Percentiles rank a stretch among this genome's conserved stretches.
Evolutionary conservation across 768 basidiomycete species (phyloP).

Genomic region (Pilatotrama ljubarskyi): DNA sequence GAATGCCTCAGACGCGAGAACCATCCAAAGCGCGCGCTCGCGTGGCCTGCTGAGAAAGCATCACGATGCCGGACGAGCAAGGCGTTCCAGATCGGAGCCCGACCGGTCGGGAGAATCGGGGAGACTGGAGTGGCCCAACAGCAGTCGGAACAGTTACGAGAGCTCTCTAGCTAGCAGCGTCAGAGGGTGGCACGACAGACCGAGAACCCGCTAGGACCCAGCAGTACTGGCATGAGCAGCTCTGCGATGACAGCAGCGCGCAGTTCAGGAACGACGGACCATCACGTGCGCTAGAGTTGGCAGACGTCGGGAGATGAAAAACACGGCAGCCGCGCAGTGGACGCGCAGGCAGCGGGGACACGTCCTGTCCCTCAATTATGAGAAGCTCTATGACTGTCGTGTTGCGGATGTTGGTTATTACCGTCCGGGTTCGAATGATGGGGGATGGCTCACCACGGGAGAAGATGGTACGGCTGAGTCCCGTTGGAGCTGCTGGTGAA

Average conservation of each 20-base stretch:
- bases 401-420: neutral
- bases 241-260: neutral
- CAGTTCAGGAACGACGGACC: neutral
- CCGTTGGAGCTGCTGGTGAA: no score
- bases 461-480: no score
- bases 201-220: neutral
- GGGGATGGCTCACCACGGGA: neutral
- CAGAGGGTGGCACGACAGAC: neutral
- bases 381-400: neutral
- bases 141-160: neutral
- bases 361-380: neutral
- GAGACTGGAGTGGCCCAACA: neutral
- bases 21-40: neutral
- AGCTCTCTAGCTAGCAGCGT: neutral
- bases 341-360: neutral
- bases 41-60: neutral
- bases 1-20: neutral
- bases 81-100: neutral
- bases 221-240: neutral
- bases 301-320: slow-evolving; percentile 13
- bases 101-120: slow-evolving; percentile 2
- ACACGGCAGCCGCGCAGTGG: slow-evolving; percentile 8
- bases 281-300: slow-evolving; percentile 8
- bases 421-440: neutral
- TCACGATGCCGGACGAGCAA: neutral